Percentiles rank a stretch among this genome's conserved stretches.
These are phyloP conservation scores for Phytophthora europaea DNA, from an alignment of 352 stramenopile genomes.

Conservation along the genomic window DNA sequence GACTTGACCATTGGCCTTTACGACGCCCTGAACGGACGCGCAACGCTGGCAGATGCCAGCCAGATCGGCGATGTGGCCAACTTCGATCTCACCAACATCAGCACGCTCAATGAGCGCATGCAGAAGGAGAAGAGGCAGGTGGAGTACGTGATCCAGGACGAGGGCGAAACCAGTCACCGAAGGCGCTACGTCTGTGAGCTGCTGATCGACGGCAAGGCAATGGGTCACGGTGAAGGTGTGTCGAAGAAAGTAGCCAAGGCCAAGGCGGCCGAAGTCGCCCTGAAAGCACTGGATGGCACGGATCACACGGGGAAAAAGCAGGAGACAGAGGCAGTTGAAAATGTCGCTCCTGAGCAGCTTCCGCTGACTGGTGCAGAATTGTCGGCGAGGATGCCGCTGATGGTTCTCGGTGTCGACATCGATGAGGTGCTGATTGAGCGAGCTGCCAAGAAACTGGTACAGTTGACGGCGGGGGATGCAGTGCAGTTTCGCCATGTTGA, in stretches of 20 bases:
- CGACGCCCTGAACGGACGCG: conserved; percentile 56
- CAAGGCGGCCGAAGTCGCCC: conserved; percentile 65
- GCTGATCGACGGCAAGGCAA: conserved; percentile 52
- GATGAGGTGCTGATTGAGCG: conserved; percentile 74
- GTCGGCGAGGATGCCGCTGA: conserved; percentile 49
- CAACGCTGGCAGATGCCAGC: conserved; percentile 10
- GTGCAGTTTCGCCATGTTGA: conserved; percentile 71
- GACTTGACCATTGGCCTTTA: conserved; percentile 81
- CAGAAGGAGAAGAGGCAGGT: conserved; percentile 76
- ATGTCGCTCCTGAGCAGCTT: conserved; percentile 26
- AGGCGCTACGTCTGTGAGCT: conserved; percentile 73
- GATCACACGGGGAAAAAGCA: conserved; percentile 23
- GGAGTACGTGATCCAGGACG: conserved; percentile 67
- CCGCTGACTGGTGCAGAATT: conserved; percentile 36
- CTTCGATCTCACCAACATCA: conserved; percentile 72
- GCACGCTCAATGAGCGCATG: conserved; percentile 71
- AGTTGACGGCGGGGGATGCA: conserved; percentile 34
- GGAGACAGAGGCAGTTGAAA: conserved; percentile 5
- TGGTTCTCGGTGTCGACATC: conserved; percentile 79
- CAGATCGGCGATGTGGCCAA: conserved; percentile 45
- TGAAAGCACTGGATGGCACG: conserved; percentile 34
- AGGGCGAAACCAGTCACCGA: conserved; percentile 64
- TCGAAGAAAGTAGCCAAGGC: conserved; percentile 88
- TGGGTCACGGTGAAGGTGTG: conserved; percentile 68
- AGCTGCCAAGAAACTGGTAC: conserved; percentile 54